These are phyloP conservation scores for Fabrea salina DNA, from an alignment of 169 alveolate species.

Conservation along the genomic window DNA sequence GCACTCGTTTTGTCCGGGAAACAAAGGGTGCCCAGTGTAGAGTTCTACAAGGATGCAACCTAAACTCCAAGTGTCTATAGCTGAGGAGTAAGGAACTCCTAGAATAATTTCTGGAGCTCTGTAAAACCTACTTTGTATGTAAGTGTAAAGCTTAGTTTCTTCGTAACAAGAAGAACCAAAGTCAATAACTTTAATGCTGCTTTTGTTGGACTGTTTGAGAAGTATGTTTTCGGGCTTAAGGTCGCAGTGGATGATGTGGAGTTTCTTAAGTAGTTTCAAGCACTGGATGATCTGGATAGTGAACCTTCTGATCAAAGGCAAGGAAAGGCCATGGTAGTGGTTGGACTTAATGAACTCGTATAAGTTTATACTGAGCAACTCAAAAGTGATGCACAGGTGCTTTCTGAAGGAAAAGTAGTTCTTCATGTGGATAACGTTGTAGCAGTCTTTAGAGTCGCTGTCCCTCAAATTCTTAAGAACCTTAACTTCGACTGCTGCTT, in stretches of 20 bases:
- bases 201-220: conserved; percentile 59
- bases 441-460: conserved; percentile 63
- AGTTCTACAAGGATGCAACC: conserved; percentile 96
- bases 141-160: conserved; percentile 75
- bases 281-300: conserved; percentile 74
- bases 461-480: conserved; percentile 62
- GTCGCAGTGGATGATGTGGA: conserved; percentile 81
- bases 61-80: conserved; percentile 96
- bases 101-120: conserved; percentile 98
- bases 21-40: conserved; percentile 86
- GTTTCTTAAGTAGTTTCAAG: conserved; percentile 57
- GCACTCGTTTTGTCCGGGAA: conserved; percentile 74
- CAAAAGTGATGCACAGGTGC: conserved; percentile 80
- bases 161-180: conserved; percentile 82
- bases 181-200: conserved; percentile 79
- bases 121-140: conserved; percentile 91
- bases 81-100: conserved; percentile 89
- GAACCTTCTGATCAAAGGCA: conserved; percentile 73
- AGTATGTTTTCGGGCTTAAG: conserved; percentile 86
- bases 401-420: conserved; percentile 74
- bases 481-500: conserved; percentile 79
- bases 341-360: conserved; percentile 74
- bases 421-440: conserved; percentile 73
- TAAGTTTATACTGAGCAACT: conserved; percentile 74
- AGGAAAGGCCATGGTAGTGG: conserved; percentile 72